phyloP scores from a whole-genome alignment of 2,329 filamentous ascomycete species.

The Penicillium carneum region DNA sequence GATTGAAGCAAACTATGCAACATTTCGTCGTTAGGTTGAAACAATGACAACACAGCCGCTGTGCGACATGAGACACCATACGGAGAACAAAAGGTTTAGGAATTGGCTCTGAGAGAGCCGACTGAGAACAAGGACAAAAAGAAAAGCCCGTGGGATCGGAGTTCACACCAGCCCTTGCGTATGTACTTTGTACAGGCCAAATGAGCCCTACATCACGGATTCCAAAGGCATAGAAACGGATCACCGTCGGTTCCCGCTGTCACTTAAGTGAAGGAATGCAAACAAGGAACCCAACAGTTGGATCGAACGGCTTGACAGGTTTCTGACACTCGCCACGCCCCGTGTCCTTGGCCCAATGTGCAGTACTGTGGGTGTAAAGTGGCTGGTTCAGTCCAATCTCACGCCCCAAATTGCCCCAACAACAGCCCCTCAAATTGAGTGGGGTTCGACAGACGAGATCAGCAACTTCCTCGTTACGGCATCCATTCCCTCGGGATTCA shows the following conservation, averaged over 20 bases:
- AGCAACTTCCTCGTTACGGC: conserved; percentile 33
- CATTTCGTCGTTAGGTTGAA: conserved; percentile 2
- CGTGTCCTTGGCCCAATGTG: conserved; percentile 21
- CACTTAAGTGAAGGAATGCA: conserved; percentile 23
- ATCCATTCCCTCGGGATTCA: conserved; percentile 33
- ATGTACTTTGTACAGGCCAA: conserved; percentile 7
- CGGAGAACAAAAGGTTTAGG: background rate
- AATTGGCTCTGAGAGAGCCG: background rate
- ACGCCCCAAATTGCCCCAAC: conserved; percentile 14
- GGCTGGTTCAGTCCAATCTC: conserved; percentile 28
- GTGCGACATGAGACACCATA: background rate
- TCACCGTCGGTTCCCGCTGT: conserved; percentile 34
- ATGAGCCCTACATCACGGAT: conserved; percentile 21
- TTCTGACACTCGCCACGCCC: conserved; percentile 17
- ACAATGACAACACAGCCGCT: background rate
- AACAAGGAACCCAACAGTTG: conserved; percentile 8
- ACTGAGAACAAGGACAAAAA: background rate
- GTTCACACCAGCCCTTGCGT: conserved; percentile 23
- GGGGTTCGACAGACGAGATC: conserved; percentile 34
- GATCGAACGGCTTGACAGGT: conserved; percentile 15
- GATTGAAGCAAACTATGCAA: background rate
- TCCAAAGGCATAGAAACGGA: conserved; percentile 27
- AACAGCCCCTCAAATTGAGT: conserved; percentile 25
- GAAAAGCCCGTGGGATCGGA: conserved; percentile 5
- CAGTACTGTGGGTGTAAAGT: conserved; percentile 28